A percentile compares a stretch with the other conserved stretches of the same genome.
Evolutionary conservation across 1,284 basidiomycete species (phyloP).

Genomic region (Moesziomyces globuligerus): DNA sequence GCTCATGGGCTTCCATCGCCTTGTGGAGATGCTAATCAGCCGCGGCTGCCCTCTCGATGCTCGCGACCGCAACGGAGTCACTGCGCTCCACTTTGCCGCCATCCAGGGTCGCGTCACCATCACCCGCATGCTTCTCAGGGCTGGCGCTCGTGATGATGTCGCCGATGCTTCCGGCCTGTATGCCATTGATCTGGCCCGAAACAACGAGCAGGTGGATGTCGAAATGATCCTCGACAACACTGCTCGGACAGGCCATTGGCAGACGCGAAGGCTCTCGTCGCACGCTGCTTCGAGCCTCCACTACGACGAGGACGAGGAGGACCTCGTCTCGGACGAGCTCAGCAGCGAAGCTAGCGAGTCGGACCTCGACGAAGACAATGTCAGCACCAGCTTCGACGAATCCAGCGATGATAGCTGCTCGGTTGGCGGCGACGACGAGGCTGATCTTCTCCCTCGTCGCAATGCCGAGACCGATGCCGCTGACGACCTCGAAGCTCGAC

Average conservation of each 20-base stretch:
- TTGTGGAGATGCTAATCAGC: slow-evolving; percentile 78
- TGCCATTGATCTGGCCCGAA: slow-evolving; percentile 78
- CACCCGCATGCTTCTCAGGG: slow-evolving; percentile 76
- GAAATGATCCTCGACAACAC: slow-evolving; percentile 66
- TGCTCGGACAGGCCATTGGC: slow-evolving; percentile 38
- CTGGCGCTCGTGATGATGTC: slow-evolving; percentile 81
- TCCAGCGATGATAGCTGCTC: slow-evolving; percentile 43
- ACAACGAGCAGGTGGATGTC: slow-evolving; percentile 71
- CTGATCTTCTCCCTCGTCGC: neutral
- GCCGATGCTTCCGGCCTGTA: slow-evolving; percentile 81
- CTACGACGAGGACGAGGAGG: slow-evolving; percentile 31
- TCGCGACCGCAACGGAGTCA: slow-evolving; percentile 89
- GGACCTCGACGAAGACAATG: slow-evolving; percentile 63
- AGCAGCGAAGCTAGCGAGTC: slow-evolving; percentile 44
- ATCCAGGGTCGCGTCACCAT: slow-evolving; percentile 77
- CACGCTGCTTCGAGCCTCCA: slow-evolving; percentile 60
- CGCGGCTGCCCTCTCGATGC: slow-evolving; percentile 82
- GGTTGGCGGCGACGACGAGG: slow-evolving; percentile 28
- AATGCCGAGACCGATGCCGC: neutral
- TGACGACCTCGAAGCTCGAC: slow-evolving; percentile 30
- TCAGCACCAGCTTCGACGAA: slow-evolving; percentile 57
- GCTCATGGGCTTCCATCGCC: slow-evolving; percentile 79
- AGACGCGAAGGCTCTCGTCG: slow-evolving; percentile 35
- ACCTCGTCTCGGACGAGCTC: slow-evolving; percentile 42
- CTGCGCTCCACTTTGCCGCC: slow-evolving; percentile 87